phyloP scores from a whole-genome alignment of 1,284 basidiomycete genomes.

The Cryptococcus sp. region DNA sequence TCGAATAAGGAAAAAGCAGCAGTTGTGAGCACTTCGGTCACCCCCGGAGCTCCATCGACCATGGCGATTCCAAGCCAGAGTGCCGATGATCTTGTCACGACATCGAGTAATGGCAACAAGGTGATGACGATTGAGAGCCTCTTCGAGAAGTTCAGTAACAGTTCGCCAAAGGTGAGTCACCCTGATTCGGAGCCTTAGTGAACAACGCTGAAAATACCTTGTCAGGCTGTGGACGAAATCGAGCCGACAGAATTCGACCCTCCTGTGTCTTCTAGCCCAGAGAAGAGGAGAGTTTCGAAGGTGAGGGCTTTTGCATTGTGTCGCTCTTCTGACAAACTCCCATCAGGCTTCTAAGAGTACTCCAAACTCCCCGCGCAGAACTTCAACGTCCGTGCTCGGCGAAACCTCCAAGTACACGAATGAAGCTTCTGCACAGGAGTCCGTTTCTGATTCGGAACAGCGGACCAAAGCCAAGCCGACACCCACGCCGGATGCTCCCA shows the following conservation, averaged over 20 bases:
- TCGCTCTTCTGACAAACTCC: constrained; percentile 7
- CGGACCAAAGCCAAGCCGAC: not conserved
- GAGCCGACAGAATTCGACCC: not conserved
- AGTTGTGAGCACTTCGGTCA: not conserved
- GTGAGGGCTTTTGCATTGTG: not conserved
- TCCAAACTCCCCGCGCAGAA: constrained; percentile 6
- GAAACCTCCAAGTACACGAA: constrained; percentile 13
- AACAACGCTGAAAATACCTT: too few relatives aligned
- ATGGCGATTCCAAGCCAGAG: not conserved
- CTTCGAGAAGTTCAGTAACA: constrained; percentile 37
- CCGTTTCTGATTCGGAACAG: not conserved
- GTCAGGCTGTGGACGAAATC: not conserved
- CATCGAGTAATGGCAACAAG: not conserved
- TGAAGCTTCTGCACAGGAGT: not conserved
- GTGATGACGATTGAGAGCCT: constrained; percentile 46
- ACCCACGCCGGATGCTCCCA: not conserved
- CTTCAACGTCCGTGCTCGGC: constrained; percentile 8
- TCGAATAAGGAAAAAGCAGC: not conserved
- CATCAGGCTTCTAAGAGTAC: constrained; percentile 13
- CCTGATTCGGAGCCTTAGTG: too few relatives aligned
- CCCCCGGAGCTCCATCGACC: not conserved
- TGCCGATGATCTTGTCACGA: not conserved
- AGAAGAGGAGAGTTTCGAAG: not conserved
- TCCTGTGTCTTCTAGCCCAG: not conserved
- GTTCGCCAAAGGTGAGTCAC: constrained; percentile 7